A percentile compares a stretch with the other conserved stretches of the same genome.
Evolutionary conservation across 495 filamentous ascomycete species (phyloP).

Genomic region (Annulohypoxylon maeteangense): DNA sequence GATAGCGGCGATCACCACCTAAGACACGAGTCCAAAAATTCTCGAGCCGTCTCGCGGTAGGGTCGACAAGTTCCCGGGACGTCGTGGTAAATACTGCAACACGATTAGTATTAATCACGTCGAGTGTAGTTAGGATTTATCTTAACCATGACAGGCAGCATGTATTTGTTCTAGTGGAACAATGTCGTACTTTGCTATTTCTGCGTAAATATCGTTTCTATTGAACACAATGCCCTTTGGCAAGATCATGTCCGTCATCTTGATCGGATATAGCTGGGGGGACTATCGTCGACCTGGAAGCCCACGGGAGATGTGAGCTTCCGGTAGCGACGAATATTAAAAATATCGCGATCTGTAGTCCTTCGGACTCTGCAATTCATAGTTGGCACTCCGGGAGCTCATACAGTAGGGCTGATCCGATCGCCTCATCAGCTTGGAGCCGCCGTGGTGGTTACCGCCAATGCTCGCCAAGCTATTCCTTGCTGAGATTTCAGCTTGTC

Average conservation of each 20-base stretch:
- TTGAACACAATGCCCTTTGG: slow-evolving; percentile 63
- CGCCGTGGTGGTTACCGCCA: slow-evolving; percentile 37
- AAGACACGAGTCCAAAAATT: slow-evolving; percentile 69
- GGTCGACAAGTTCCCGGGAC: slow-evolving; percentile 60
- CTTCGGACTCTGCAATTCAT: slow-evolving; percentile 44
- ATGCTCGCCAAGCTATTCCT: slow-evolving; percentile 40
- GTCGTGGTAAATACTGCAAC: slow-evolving; percentile 63
- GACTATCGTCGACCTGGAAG: slow-evolving; percentile 42
- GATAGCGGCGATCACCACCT: slow-evolving; percentile 59
- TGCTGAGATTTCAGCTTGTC: slow-evolving; percentile 43
- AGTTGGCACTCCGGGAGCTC: slow-evolving; percentile 37
- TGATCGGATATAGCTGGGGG: slow-evolving; percentile 32
- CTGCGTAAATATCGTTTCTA: slow-evolving; percentile 54
- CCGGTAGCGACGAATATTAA: slow-evolving; percentile 38
- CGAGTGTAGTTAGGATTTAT: slow-evolving; percentile 35
- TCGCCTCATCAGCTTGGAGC: slow-evolving; percentile 40
- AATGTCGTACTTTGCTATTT: slow-evolving; percentile 59
- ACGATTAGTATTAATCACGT: slow-evolving; percentile 31
- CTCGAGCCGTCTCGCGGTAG: slow-evolving; percentile 63
- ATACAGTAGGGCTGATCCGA: slow-evolving; percentile 35
- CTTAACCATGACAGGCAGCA: slow-evolving; percentile 62
- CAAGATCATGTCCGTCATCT: slow-evolving; percentile 52
- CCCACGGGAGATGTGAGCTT: slow-evolving; percentile 34
- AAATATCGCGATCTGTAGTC: slow-evolving; percentile 37
- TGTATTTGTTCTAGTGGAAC: slow-evolving; percentile 61